phyloP scores from a whole-genome alignment of 257 asterid species.

The Henckelia pumila region DNA sequence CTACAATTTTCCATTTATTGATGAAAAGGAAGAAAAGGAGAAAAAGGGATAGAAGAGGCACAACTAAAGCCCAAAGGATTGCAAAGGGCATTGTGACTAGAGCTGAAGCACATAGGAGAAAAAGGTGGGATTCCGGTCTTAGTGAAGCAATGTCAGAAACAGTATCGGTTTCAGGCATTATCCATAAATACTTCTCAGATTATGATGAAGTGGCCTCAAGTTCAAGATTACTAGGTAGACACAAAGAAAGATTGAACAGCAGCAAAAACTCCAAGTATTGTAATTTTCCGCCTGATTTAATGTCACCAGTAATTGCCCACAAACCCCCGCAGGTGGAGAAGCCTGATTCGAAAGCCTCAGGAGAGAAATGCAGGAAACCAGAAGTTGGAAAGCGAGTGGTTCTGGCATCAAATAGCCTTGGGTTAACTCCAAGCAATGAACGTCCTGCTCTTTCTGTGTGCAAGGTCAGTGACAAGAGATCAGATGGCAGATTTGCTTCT shows the following conservation, averaged over 20 bases:
- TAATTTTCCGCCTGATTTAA: slow-evolving; percentile 1
- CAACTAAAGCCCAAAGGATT: slow-evolving; percentile 6
- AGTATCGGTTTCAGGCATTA: slow-evolving; percentile 55
- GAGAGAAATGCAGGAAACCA: slow-evolving; percentile 23
- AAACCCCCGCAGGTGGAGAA: slow-evolving; percentile 19
- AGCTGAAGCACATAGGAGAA: background rate
- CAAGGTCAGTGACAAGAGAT: slow-evolving; percentile 21
- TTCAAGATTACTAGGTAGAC: slow-evolving; percentile 4
- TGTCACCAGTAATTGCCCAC: slow-evolving; percentile 20
- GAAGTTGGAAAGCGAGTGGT: slow-evolving; percentile 52
- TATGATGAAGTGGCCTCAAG: slow-evolving; percentile 51
- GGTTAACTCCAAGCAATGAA: slow-evolving; percentile 32
- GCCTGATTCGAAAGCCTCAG: slow-evolving; percentile 20
- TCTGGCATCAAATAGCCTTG: slow-evolving; percentile 40
- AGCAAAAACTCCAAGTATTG: background rate
- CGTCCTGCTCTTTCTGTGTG: slow-evolving; percentile 33
- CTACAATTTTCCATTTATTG: slow-evolving; percentile 15
- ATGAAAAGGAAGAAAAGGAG: slow-evolving; percentile 22
- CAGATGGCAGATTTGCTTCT: slow-evolving; percentile 19
- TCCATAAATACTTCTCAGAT: slow-evolving; percentile 55
- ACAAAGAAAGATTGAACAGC: slow-evolving; percentile 18
- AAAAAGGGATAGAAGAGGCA: slow-evolving; percentile 16
- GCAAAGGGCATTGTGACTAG: too few species aligned
- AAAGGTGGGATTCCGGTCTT: slow-evolving; percentile 5
- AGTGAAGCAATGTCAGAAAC: slow-evolving; percentile 43